Base-by-base conservation (phyloP, 176 grass and related monocot genomes). In the Ananas comosus region DNA sequence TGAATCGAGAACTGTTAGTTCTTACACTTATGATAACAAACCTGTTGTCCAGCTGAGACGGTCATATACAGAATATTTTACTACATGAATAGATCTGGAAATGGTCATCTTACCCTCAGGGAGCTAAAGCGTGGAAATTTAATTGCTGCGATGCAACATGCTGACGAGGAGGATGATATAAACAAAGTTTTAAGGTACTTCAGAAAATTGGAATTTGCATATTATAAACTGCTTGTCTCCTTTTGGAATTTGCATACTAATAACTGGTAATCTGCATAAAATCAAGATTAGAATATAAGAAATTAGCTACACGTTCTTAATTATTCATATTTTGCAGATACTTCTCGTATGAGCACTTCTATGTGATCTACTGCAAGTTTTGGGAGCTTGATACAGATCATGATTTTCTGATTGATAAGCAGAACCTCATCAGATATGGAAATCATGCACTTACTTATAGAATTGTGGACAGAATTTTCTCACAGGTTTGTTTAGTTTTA, bases 301-400 rank as follows among this genome's bases (percentile, higher is more conserved):
- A 42, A 42, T 42, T 42, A 42, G 33, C 33, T 42, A 7, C 33
- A 42, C 6, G 4, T 42, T 42, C 33, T 42, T 42, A 61, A 16
- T 61, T 65, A 22, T 67, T 33, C 10, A 69, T 73, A 70, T 72
- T 61, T 24, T 84, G 42, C 64, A 96, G 93, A 68, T 96, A 96
- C 68, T 96, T 96, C 23, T 92, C 93, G 2, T 96, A 96, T 69
- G 93, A 92, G 77, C 93, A 96, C 74, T 96, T 96, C 69, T 96
- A 92, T 70, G 93, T 96, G 67, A 92, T 96, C 85, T 92, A 96
- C 48, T 96, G 93, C 79, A 88, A 88, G 77, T 92, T 96, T 74
- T 96, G 93, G 89, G 93, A 96, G 71, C 86, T 96, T 50, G 93
- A 96, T 74, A 90, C 93, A 63, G 89, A 96, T 77, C 93, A 92